Conservation (phyloP, 345 rosid genomes). For the Turritis glabra region DNA sequence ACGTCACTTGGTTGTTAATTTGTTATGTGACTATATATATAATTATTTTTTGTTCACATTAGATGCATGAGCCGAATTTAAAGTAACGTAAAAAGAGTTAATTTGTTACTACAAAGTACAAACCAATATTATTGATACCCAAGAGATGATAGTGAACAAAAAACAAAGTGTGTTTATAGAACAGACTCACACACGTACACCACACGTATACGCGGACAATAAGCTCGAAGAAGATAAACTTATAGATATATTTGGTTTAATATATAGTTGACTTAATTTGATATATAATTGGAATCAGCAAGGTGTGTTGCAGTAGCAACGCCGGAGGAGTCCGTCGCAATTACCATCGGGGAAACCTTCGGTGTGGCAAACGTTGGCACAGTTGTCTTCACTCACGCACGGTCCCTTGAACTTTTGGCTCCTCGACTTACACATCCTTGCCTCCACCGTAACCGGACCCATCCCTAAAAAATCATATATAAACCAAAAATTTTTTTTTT, state of each 20-base stretch:
- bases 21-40: not conserved
- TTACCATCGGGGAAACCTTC: slow-evolving; percentile 5
- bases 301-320: not conserved
- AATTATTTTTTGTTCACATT: not conserved
- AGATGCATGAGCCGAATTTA: not conserved
- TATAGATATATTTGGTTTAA: not conserved
- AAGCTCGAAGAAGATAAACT: not conserved
- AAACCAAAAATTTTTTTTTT: no score
- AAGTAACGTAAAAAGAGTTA: not conserved
- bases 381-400: not conserved
- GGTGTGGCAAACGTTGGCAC: not conserved
- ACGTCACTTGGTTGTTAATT: not conserved
- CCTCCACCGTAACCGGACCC: not conserved
- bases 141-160: not conserved
- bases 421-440: not conserved
- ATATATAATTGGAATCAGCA: not conserved
- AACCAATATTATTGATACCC: not conserved
- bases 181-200: not conserved
- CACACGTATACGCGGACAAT: not conserved
- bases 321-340: not conserved
- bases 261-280: not conserved
- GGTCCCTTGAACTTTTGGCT: not conserved
- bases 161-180: not conserved
- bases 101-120: not conserved
- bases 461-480: not conserved